A percentile compares a stretch with the other conserved stretches of the same genome.
These are phyloP conservation scores for Fusarium piperis DNA, from an alignment of 2,329 filamentous ascomycete species.

Conservation along the genomic window DNA sequence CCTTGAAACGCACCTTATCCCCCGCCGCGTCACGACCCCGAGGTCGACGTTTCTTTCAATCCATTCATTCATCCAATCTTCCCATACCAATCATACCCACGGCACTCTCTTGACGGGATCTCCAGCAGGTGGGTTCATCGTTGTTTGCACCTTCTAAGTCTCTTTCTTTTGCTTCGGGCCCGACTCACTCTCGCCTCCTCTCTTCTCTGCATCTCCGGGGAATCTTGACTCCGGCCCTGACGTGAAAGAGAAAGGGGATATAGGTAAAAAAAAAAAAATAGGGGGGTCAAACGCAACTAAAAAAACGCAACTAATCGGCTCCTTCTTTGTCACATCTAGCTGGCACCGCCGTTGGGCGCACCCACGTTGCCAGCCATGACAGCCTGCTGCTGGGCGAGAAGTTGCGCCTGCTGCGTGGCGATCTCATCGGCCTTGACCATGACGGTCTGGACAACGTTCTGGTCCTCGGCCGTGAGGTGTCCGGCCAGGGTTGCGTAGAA, in stretches of 20 bases:
- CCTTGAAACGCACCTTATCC: conserved; percentile 3
- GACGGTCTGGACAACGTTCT: conserved; percentile 80
- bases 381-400: conserved; percentile 43
- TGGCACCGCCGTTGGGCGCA: conserved; percentile 40
- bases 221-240: conserved; percentile 42
- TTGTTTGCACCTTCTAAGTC: conserved; percentile 44
- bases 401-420: conserved; percentile 45
- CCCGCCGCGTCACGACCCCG: not conserved
- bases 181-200: conserved; percentile 11
- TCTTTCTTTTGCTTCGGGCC: conserved; percentile 44
- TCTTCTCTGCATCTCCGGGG: conserved; percentile 40
- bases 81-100: conserved; percentile 37
- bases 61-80: not conserved
- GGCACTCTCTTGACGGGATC: conserved; percentile 37
- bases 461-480: conserved; percentile 82
- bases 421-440: conserved; percentile 69
- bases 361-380: conserved; percentile 28
- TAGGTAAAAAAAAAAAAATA: conserved; percentile 37
- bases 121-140: conserved; percentile 39
- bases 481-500: conserved; percentile 85
- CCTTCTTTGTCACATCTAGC: conserved; percentile 34
- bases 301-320: conserved; percentile 27
- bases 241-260: conserved; percentile 42
- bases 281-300: conserved; percentile 37
- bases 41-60: conserved; percentile 7